A percentile compares a stretch with the other conserved stretches of the same genome.
These are phyloP conservation scores for Entomophthora muscae DNA, from an alignment of 371 early-diverging fungal species.

Conservation along the genomic window DNA sequence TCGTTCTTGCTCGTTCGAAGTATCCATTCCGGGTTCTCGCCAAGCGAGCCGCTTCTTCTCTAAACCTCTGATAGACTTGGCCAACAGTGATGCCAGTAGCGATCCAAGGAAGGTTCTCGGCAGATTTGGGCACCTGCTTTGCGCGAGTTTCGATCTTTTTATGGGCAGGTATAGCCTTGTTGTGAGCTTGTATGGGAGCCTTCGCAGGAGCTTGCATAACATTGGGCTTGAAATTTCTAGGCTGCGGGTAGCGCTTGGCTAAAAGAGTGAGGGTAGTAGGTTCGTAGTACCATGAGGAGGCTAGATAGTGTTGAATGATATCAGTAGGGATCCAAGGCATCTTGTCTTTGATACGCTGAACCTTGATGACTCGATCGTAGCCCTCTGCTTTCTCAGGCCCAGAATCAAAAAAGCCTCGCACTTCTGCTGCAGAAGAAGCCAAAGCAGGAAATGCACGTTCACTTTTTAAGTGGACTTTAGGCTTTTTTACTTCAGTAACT, in stretches of 20 bases:
- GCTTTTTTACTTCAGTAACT: neutral
- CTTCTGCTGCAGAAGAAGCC: neutral
- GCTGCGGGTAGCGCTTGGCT: neutral
- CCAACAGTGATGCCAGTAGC: conserved; percentile 28
- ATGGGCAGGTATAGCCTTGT: neutral
- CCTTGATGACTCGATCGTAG: neutral
- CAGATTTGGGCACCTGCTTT: conserved; percentile 12
- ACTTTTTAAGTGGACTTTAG: neutral
- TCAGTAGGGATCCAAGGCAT: conserved; percentile 2
- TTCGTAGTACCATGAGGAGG: neutral
- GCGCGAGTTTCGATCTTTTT: neutral
- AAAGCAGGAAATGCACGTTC: neutral
- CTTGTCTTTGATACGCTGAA: neutral
- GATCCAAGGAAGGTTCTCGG: conserved; percentile 31
- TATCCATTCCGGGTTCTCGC: conserved; percentile 33
- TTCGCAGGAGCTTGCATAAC: neutral
- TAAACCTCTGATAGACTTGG: conserved; percentile 22
- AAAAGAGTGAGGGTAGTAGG: neutral
- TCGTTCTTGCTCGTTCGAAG: conserved; percentile 31
- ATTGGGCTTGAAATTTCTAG: neutral
- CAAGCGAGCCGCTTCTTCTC: conserved; percentile 32
- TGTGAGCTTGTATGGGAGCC: neutral
- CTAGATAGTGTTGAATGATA: conserved; percentile 3
- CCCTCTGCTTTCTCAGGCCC: neutral
- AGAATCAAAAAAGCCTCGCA: neutral